These are phyloP conservation scores for Trapa incisa DNA, from an alignment of 345 rosid genomes.

Conservation along the genomic window DNA sequence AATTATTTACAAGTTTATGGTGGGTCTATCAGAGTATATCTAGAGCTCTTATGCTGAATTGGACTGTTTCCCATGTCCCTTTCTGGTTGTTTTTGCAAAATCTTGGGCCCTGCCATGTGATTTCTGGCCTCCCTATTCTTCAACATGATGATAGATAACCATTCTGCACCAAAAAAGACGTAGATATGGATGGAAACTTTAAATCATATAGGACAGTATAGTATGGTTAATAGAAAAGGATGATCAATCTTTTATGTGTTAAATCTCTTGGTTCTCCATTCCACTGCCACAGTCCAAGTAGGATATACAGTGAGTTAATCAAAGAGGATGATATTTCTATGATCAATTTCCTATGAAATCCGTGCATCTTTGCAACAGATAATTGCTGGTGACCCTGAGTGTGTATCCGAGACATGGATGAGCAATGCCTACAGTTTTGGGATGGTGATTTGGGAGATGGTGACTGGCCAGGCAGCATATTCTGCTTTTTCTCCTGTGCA, in stretches of 20 bases:
- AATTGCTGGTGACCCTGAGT: conserved; percentile 92
- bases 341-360: background rate
- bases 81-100: background rate
- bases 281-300: background rate
- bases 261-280: background rate
- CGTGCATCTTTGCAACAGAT: conserved; percentile 31
- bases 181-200: background rate
- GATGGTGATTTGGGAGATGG: conserved; percentile 96
- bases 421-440: conserved; percentile 92
- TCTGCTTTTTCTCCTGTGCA: conserved; percentile 84
- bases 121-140: background rate
- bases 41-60: background rate
- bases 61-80: background rate
- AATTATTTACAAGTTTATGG: background rate
- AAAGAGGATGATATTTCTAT: background rate
- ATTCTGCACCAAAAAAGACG: too few relatives aligned
- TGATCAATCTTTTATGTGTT: background rate
- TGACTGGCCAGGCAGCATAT: conserved; percentile 84
- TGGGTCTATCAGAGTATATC: background rate
- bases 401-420: conserved; percentile 88
- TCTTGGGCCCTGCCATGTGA: background rate
- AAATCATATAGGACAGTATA: background rate
- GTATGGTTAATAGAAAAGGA: background rate
- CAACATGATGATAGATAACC: too few relatives aligned
- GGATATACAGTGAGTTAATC: too few relatives aligned